Percentiles rank a stretch among this genome's conserved stretches.
phyloP scores from a whole-genome alignment of 2,329 filamentous ascomycete species.

The Sporothrix euskadiensis region DNA sequence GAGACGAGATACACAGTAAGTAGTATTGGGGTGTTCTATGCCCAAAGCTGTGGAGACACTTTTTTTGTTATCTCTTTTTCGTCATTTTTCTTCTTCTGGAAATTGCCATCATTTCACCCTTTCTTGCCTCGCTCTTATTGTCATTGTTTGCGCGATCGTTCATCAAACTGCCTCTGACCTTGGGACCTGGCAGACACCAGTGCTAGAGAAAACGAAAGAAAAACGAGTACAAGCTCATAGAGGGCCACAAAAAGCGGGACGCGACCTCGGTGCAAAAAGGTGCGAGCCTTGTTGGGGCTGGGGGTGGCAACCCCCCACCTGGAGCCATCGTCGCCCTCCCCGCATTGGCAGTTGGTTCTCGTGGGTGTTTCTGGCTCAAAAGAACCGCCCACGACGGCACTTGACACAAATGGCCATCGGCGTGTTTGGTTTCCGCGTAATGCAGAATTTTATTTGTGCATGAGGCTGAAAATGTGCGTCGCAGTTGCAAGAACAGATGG shows the following conservation, averaged over 20 bases:
- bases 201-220: background rate
- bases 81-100: background rate
- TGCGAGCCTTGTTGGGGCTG: background rate
- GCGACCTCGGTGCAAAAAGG: background rate
- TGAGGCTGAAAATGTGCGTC: background rate
- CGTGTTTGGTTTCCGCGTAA: background rate
- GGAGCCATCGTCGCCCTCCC: background rate
- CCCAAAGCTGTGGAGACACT: background rate
- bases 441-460: background rate
- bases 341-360: background rate
- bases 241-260: constrained; percentile 10
- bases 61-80: background rate
- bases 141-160: background rate
- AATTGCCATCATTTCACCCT: background rate
- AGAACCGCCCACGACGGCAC: background rate
- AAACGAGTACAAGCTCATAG: background rate
- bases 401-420: background rate
- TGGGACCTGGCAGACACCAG: background rate
- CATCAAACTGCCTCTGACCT: background rate
- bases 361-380: background rate
- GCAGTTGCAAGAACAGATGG: background rate
- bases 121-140: background rate
- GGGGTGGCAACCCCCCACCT: background rate
- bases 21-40: background rate
- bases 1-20: background rate